These are phyloP conservation scores for Citrus unshiu DNA, from an alignment of 345 rosid species.

Conservation along the genomic window DNA sequence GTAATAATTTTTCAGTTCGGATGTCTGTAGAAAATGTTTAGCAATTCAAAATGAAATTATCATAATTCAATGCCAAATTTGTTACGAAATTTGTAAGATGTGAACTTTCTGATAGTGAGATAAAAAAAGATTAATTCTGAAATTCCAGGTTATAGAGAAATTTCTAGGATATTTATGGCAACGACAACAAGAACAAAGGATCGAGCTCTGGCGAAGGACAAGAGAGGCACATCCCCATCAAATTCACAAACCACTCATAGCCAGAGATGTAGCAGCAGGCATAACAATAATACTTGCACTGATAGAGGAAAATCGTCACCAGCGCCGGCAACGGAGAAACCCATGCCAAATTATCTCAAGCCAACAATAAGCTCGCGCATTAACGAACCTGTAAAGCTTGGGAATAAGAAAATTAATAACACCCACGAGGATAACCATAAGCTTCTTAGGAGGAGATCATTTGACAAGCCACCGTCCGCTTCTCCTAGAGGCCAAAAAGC, in stretches of 20 bases:
- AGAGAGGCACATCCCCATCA: constrained; percentile 28
- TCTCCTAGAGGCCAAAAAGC: constrained; percentile 33
- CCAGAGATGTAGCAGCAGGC: constrained; percentile 13
- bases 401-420: constrained; percentile 27
- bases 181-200: constrained; percentile 20
- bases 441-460: constrained; percentile 65
- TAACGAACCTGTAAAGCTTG: constrained; percentile 28
- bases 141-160: not conserved
- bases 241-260: constrained; percentile 16
- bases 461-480: constrained; percentile 62
- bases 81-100: not conserved
- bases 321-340: constrained; percentile 13
- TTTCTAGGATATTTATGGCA: constrained; percentile 17
- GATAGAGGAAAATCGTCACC: constrained; percentile 4
- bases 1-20: no score
- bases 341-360: constrained; percentile 55
- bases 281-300: constrained; percentile 11
- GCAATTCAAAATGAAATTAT: no score
- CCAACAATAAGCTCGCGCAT: constrained; percentile 30
- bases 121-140: not conserved
- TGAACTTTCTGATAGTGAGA: not conserved
- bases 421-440: constrained; percentile 28
- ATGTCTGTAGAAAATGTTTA: no score
- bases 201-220: constrained; percentile 29
- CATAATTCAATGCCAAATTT: no score